These are phyloP conservation scores for Chytriomyces confervae DNA, from an alignment of 192 early-diverging fungal species.

Conservation along the genomic window DNA sequence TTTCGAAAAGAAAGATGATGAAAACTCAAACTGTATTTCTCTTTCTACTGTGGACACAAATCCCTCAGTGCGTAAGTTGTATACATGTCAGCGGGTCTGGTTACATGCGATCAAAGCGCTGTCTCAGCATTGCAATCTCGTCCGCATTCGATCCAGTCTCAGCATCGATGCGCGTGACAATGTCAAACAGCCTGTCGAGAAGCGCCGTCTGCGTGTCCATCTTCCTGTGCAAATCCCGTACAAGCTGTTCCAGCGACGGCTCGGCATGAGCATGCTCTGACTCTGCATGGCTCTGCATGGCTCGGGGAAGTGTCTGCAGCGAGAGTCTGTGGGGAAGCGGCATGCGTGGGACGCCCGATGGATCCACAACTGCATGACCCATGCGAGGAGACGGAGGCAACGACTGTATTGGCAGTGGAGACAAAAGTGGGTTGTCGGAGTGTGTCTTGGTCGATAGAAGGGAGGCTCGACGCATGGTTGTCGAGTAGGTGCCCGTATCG, in stretches of 20 bases:
- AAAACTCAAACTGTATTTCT: too few species aligned
- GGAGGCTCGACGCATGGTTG: neutral
- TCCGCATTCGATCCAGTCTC: constrained; percentile 1
- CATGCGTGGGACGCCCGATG: too few species aligned
- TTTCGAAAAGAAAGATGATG: too few species aligned
- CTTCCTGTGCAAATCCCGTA: neutral
- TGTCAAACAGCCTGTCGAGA: neutral
- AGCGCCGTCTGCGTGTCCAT: neutral
- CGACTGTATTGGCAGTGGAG: neutral
- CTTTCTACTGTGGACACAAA: too few species aligned
- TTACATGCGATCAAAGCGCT: too few species aligned
- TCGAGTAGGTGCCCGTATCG: neutral
- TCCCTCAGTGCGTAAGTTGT: too few species aligned
- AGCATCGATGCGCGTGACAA: neutral
- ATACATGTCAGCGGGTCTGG: too few species aligned
- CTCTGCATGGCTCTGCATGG: neutral
- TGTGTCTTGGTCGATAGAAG: neutral
- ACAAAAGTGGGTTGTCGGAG: neutral
- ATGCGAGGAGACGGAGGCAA: neutral
- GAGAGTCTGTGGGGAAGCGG: neutral
- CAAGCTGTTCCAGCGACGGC: neutral
- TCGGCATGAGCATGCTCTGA: neutral
- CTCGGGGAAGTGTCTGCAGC: neutral
- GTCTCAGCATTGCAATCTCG: neutral
- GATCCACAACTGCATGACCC: neutral